Evolutionary conservation across 2,329 filamentous ascomycete species (phyloP), one percentile per base, ranked within the genome.

Genomic region (Fusarium gaditjirri): DNA sequence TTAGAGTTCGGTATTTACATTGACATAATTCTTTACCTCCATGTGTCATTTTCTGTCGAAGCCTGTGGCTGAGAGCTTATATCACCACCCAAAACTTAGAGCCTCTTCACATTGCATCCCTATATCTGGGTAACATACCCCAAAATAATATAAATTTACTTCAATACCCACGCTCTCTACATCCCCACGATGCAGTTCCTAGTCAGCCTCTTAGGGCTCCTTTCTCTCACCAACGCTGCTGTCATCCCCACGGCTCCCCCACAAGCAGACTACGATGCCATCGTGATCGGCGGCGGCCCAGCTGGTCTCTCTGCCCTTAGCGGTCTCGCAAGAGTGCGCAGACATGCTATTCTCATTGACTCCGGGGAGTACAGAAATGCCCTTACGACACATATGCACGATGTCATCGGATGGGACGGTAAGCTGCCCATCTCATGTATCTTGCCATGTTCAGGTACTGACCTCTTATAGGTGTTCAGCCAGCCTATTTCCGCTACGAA

Each of bases 381-480:
- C 3, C 80, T 83, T 0, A 90, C 89, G 0, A 80, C 88, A 19
- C 84, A 89, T 70, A 87, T 90, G 83, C 89, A 91, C 78, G 89
- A 91, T 75, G 86, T 91, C 1, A 81, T 90, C 31, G 88, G 88
- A 6, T 87, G 84, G 62, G 89, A 91, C 56, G 89, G 89, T 89
- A 75, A 69, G 76, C n/a, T 11, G 14, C 8, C 1, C 13, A 5
- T 4, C 23, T 13, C 23, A 21, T 44, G 0, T 16, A n/a, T 9
- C 2, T 1, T 25, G 3, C 21, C 12, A 6, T 17, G 6, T 3
- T 13, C 19, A 52, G 12, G 11, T 7, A 12, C 54, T 71, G 53
- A 78, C 33, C 2, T 10, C 1, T 0, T 2, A 0, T n/a, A 89
- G 88, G 88, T 17, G 84, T 89, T 6, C 84, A 83, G 4, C 87